Percentiles rank a stretch among this genome's conserved stretches.
These are phyloP conservation scores for Lactarius pseudohatsudake DNA, from an alignment of 768 basidiomycete genomes.

Conservation along the genomic window DNA sequence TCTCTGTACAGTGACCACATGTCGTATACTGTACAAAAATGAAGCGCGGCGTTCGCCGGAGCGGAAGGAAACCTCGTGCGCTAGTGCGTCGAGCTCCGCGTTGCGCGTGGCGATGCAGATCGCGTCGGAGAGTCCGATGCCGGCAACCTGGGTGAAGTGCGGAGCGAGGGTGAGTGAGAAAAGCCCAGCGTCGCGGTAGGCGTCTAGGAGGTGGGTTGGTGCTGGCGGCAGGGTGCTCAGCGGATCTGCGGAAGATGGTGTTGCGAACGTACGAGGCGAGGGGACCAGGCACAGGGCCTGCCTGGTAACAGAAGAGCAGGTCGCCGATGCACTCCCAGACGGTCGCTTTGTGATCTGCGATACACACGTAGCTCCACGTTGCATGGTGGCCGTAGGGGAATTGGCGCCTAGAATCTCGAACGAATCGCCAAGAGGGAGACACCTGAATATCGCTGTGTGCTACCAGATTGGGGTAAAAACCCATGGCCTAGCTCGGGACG, in stretches of 20 bases:
- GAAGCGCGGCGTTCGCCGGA: conserved; percentile 40
- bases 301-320: conserved; percentile 72
- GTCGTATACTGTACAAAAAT: neutral
- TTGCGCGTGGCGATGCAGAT: conserved; percentile 32
- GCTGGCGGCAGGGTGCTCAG: too few relatives aligned
- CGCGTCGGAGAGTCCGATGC: neutral
- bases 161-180: conserved; percentile 70
- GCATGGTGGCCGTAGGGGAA: neutral
- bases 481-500: too few relatives aligned
- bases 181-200: neutral
- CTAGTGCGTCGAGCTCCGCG: conserved; percentile 35
- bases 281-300: conserved; percentile 29
- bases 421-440: too few relatives aligned
- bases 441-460: too few relatives aligned
- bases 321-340: neutral
- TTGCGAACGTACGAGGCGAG: conserved; percentile 33
- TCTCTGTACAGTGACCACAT: neutral
- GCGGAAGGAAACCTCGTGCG: conserved; percentile 62
- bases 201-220: conserved; percentile 66
- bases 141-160: neutral
- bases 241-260: conserved; percentile 27
- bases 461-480: too few relatives aligned
- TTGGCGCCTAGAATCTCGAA: too few relatives aligned
- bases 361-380: neutral
- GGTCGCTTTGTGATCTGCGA: neutral